Evolutionary conservation across 768 basidiomycete species (phyloP).

Genomic region (Boletus sp.): DNA sequence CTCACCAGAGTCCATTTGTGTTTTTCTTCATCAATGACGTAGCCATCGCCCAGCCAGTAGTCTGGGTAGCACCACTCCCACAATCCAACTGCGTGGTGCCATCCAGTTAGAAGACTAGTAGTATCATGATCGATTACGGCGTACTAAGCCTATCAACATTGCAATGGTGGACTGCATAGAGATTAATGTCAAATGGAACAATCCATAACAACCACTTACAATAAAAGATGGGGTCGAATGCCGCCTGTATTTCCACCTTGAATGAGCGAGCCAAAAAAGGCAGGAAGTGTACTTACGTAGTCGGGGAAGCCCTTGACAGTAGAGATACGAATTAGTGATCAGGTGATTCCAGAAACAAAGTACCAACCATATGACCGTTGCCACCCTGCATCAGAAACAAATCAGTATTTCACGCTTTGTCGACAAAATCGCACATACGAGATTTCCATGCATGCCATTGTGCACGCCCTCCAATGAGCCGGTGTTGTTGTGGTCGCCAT

Average conservation of each 20-base stretch:
- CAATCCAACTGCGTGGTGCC: slow-evolving; percentile 17
- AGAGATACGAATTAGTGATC: neutral
- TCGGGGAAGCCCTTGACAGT: slow-evolving; percentile 15
- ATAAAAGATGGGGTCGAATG: slow-evolving; percentile 26
- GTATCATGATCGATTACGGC: neutral
- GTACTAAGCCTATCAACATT: slow-evolving; percentile 25
- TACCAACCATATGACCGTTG: slow-evolving; percentile 29
- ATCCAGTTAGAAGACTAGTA: neutral
- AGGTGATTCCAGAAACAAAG: neutral
- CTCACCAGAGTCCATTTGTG: slow-evolving; percentile 26
- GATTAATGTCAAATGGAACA: neutral
- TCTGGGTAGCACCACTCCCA: slow-evolving; percentile 32
- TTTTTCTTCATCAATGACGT: slow-evolving; percentile 3
- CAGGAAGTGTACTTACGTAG: slow-evolving; percentile 16
- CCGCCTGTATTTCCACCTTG: slow-evolving; percentile 13
- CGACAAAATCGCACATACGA: slow-evolving; percentile 13
- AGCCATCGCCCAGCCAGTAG: slow-evolving; percentile 31
- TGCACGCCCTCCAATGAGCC: slow-evolving; percentile 26
- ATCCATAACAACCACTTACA: slow-evolving; percentile 9
- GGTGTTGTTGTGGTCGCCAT: slow-evolving; percentile 2
- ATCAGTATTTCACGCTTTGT: neutral
- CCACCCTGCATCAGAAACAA: slow-evolving; percentile 15
- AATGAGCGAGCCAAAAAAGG: neutral
- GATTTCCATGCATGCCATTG: slow-evolving; percentile 12
- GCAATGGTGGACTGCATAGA: slow-evolving; percentile 21